A percentile compares a stretch with the other conserved stretches of the same genome.
These are phyloP conservation scores for Penicillium sp. DNA, from an alignment of 2,329 filamentous ascomycete genomes.

Conservation along the genomic window DNA sequence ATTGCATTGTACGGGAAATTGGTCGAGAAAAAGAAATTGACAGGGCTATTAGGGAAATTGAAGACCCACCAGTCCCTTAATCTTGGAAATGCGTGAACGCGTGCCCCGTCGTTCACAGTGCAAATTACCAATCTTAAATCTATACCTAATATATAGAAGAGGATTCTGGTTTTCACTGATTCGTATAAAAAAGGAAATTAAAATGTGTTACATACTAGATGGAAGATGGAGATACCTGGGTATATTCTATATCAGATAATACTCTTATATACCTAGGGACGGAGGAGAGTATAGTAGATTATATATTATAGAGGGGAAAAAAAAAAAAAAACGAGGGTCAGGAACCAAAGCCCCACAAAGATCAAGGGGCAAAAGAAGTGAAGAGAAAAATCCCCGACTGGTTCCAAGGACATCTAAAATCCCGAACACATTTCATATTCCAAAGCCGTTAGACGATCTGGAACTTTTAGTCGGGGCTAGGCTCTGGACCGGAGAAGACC, in stretches of 20 bases:
- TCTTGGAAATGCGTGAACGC: slow-evolving; percentile 12
- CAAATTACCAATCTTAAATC: neutral
- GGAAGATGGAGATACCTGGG: too few species aligned
- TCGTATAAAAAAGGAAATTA: neutral
- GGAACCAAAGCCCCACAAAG: slow-evolving; percentile 20
- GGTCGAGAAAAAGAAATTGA: neutral
- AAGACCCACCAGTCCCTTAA: slow-evolving; percentile 23
- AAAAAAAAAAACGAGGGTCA: slow-evolving; percentile 4
- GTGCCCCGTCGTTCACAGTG: slow-evolving; percentile 15
- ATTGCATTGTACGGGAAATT: neutral
- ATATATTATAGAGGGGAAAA: too few species aligned
- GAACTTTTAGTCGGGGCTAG: slow-evolving; percentile 23
- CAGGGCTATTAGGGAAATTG: neutral
- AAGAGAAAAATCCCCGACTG: slow-evolving; percentile 29
- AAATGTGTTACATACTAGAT: too few species aligned
- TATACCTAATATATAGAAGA: neutral
- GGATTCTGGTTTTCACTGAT: neutral
- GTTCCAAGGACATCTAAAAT: slow-evolving; percentile 9
- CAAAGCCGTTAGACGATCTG: slow-evolving; percentile 20
- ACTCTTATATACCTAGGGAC: too few species aligned
- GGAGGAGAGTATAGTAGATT: too few species aligned
- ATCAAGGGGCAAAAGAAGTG: slow-evolving; percentile 13
- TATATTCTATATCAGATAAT: too few species aligned
- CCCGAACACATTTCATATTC: neutral
- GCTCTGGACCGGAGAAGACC: slow-evolving; percentile 19